Base-by-base conservation (phyloP, 106 monocot species). In the Dendrobium chrysotoxum region DNA sequence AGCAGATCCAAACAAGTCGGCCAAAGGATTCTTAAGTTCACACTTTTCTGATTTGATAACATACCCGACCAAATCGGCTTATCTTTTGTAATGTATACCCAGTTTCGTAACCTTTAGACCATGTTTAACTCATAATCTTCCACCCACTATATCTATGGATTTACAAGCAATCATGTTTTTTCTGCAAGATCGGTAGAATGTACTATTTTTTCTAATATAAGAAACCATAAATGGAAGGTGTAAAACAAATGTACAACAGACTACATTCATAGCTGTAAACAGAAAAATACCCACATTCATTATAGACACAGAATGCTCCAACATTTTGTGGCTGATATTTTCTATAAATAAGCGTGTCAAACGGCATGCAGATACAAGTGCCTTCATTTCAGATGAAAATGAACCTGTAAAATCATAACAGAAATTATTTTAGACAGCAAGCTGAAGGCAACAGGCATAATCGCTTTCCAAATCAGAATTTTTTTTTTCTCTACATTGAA, bases 301-400 rank as follows among this genome's bases (percentile, higher is more conserved):
- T 61, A 95, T 77, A 4, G 80, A 83, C 28, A 93, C 87, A 85
- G 87, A 88, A 13, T 85, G 41, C 65, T 85, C 79, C 78, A 89
- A 83, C 86, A 95, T 77, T 73, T 82, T 76, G 67, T 42, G 53
- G 80, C 92, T 91, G 30, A 76, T 61, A 80, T 83, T 80, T 38
- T 98, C 89, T 81, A 91, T 53, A 88, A 78, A 92, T 77, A 84
- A 39, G 39, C 98, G 89, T 80, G 94, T 94, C 75, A 88, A 65
- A n/a, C 95, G 87, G 78, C 98, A 94, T 40, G 88, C 84, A 78
- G 88, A 80, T 75, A 98, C 91, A 77, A 95, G 77, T 67, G 78
- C 68, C 77, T 92, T 88, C 74, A 95, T 61, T 86, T 92, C 89
- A 75, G 81, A 87, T 76, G 53, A 55, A 83, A 92, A 92, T 30